phyloP scores from a whole-genome alignment of 2,329 filamentous ascomycete genomes.

The Boeremia exigua region DNA sequence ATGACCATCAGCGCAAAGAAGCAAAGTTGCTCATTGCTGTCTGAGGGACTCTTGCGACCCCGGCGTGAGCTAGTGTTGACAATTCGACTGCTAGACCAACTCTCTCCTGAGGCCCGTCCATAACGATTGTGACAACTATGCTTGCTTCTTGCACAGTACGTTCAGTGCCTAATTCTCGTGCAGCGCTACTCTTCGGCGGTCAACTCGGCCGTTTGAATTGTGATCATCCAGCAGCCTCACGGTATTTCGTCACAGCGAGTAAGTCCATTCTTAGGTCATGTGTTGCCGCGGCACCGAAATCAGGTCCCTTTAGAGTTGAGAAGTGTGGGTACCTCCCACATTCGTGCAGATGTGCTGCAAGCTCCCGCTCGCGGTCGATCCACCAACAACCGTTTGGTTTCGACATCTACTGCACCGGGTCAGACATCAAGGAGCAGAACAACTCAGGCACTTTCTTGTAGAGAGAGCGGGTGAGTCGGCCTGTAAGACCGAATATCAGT shows the following conservation, averaged over 20 bases:
- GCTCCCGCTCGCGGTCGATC: constrained; percentile 14
- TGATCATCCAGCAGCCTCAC: constrained; percentile 13
- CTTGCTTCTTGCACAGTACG: constrained; percentile 5
- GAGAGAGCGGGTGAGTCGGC: neutral
- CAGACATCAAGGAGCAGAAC: neutral
- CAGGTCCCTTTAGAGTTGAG: neutral
- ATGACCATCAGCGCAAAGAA: neutral
- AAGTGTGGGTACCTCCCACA: constrained; percentile 6
- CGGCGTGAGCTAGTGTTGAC: neutral
- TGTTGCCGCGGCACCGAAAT: constrained; percentile 1
- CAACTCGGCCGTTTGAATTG: constrained; percentile 7
- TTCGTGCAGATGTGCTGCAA: constrained; percentile 9
- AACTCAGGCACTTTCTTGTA: neutral
- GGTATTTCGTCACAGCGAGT: neutral
- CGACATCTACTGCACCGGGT: neutral
- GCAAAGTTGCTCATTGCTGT: neutral
- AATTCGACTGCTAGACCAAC: neutral
- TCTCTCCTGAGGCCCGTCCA: neutral
- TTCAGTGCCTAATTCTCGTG: neutral
- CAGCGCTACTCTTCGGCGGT: neutral
- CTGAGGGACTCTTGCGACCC: neutral
- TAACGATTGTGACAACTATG: neutral
- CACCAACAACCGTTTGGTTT: neutral
- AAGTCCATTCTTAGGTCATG: neutral
- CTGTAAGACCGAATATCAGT: constrained; percentile 4